Evolutionary conservation across 257 asterid species (phyloP).

Genomic region (Fraxinus excelsior): DNA sequence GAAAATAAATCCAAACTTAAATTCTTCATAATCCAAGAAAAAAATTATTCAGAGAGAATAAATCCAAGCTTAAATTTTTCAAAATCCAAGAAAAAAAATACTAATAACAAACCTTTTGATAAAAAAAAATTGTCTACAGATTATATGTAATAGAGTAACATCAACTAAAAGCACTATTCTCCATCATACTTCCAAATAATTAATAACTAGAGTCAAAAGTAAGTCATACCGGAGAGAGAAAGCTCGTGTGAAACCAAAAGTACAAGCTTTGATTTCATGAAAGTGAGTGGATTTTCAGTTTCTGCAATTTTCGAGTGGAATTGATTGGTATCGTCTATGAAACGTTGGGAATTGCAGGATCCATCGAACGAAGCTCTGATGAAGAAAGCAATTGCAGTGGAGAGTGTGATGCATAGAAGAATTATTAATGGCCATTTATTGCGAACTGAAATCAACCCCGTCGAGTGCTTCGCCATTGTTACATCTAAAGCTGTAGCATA

Average conservation of each 20-base stretch:
- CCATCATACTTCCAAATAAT: neutral
- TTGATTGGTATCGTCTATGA: conserved; percentile 23
- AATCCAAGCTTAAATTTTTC: too few relatives aligned
- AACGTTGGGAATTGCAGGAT: conserved; percentile 48
- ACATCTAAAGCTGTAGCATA: neutral
- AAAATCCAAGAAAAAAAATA: too few relatives aligned
- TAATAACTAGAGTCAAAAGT: neutral
- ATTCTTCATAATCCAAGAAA: too few relatives aligned
- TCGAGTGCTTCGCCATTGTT: conserved; percentile 49
- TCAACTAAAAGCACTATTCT: neutral
- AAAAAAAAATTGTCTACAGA: neutral
- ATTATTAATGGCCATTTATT: conserved; percentile 52
- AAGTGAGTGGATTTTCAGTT: conserved; percentile 45
- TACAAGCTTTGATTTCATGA: conserved; percentile 75
- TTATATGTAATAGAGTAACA: neutral
- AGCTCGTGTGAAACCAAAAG: conserved; percentile 84
- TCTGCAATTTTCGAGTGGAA: conserved; percentile 28
- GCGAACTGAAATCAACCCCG: conserved; percentile 32
- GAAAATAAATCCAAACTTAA: too few relatives aligned
- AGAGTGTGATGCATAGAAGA: conserved; percentile 51
- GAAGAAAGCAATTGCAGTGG: conserved; percentile 60
- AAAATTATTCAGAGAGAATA: too few relatives aligned
- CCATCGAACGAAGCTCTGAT: conserved; percentile 59
- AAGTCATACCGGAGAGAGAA: conserved; percentile 71
- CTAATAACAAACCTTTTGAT: too few relatives aligned